Percentiles rank a stretch among this genome's conserved stretches.
Evolutionary conservation across 116 monocot species (phyloP).

Genomic region (Trichopus zeylanicus): DNA sequence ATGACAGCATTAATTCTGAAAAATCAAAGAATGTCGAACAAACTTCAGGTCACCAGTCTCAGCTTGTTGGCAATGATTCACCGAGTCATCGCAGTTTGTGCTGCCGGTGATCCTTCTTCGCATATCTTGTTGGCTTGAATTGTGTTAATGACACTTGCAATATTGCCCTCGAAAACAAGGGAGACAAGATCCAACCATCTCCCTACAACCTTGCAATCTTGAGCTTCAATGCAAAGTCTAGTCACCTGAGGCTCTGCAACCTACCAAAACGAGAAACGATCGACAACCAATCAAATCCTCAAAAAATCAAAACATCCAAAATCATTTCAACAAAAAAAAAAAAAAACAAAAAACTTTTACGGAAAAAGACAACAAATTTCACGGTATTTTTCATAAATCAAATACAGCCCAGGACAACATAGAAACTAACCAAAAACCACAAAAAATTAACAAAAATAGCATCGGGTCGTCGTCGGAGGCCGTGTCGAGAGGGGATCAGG

Average conservation of each 20-base stretch:
- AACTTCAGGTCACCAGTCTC: too few species aligned
- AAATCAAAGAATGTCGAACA: too few species aligned
- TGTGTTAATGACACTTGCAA: conserved; percentile 56
- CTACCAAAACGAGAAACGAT: conserved; percentile 19
- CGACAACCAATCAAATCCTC: not conserved
- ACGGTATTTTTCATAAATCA: too few species aligned
- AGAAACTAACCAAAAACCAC: conserved; percentile 69
- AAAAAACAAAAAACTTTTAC: not conserved
- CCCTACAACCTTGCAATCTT: conserved; percentile 42
- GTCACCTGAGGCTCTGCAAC: conserved; percentile 80
- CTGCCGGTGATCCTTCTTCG: conserved; percentile 36
- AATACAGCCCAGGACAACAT: conserved; percentile 90
- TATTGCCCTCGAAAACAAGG: conserved; percentile 55
- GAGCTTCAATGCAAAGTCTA: conserved; percentile 63
- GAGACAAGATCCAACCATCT: conserved; percentile 79
- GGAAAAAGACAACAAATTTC: too few species aligned
- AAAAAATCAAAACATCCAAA: not conserved
- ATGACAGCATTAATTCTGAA: too few species aligned
- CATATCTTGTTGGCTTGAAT: conserved; percentile 75
- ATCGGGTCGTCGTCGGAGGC: conserved; percentile 71
- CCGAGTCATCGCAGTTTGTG: conserved; percentile 22
- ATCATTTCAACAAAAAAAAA: not conserved
- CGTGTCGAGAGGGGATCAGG: conserved; percentile 25
- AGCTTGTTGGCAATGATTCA: too few species aligned
- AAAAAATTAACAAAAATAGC: too few species aligned